These are phyloP conservation scores for Apiospora phragmitis DNA, from an alignment of 2,329 filamentous ascomycete species.

Conservation along the genomic window DNA sequence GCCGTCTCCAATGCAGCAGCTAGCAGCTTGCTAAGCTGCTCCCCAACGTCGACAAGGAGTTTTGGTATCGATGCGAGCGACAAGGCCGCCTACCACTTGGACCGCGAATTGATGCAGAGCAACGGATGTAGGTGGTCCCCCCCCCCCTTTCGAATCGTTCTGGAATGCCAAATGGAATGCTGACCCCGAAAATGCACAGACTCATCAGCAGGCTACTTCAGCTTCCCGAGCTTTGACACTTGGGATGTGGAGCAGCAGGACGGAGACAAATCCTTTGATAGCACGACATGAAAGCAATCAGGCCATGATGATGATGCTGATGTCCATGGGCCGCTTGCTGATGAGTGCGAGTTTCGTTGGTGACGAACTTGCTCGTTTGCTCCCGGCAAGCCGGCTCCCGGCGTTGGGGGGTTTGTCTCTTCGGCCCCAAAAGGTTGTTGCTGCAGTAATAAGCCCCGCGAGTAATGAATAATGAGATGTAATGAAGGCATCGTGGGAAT, in stretches of 20 bases:
- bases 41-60: slow-evolving; percentile 36
- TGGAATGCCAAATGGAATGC: slow-evolving; percentile 12
- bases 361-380: slow-evolving; percentile 4
- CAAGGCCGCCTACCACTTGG: slow-evolving; percentile 20
- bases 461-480: slow-evolving; percentile 7
- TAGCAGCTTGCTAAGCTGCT: slow-evolving; percentile 31
- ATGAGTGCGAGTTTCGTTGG: neutral
- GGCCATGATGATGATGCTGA: neutral
- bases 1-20: slow-evolving; percentile 49
- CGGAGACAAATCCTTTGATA: slow-evolving; percentile 37
- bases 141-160: slow-evolving; percentile 8
- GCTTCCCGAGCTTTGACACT: slow-evolving; percentile 72
- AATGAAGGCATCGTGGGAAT: neutral
- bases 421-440: neutral
- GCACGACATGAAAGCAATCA: slow-evolving; percentile 21
- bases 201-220: slow-evolving; percentile 61
- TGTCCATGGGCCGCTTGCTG: neutral
- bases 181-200: slow-evolving; percentile 26
- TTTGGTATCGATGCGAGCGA: slow-evolving; percentile 34
- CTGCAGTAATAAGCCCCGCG: neutral
- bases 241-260: slow-evolving; percentile 53
- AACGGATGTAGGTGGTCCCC: slow-evolving; percentile 25
- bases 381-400: neutral
- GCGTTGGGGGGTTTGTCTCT: neutral
- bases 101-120: slow-evolving; percentile 16